Conservation (phyloP, 2,329 filamentous ascomycete genomes). For the Aspergillus sp. region DNA sequence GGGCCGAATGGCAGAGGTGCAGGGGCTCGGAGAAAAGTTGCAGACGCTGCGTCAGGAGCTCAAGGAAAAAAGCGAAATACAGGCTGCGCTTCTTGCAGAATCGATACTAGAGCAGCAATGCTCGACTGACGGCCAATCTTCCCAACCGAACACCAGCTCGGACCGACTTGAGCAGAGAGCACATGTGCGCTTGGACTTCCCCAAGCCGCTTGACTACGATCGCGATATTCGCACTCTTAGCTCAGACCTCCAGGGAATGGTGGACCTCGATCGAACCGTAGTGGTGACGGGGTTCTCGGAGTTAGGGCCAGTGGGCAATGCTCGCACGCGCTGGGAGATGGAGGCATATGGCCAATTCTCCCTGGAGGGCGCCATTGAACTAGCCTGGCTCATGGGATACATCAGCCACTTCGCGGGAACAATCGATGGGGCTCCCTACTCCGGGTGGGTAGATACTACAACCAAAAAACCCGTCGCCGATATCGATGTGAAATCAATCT, state of each 20-base stretch:
- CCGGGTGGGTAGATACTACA: constrained; percentile 5
- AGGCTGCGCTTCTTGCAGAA: not conserved
- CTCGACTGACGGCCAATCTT: too few species aligned
- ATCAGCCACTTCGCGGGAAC: not conserved
- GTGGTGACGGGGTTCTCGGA: constrained; percentile 9
- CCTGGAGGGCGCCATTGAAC: constrained; percentile 1
- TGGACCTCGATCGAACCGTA: not conserved
- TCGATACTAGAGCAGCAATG: not conserved
- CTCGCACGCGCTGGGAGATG: constrained; percentile 11
- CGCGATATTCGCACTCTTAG: not conserved
- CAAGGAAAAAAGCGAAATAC: not conserved
- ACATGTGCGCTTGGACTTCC: not conserved
- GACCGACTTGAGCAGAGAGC: not conserved
- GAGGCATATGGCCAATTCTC: constrained; percentile 2
- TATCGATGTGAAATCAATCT: not conserved
- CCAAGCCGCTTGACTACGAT: not conserved
- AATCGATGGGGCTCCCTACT: not conserved
- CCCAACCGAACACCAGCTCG: too few species aligned
- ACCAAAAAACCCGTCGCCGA: not conserved
- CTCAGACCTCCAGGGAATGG: not conserved
- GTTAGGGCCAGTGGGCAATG: constrained; percentile 6
- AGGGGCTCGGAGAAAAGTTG: not conserved
- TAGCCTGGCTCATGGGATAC: constrained; percentile 10
- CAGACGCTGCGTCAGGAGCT: not conserved
- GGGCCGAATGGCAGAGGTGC: not conserved